These are phyloP conservation scores for Cephalotrichum gorgonifer DNA, from an alignment of 2,329 filamentous ascomycete species.

Conservation along the genomic window DNA sequence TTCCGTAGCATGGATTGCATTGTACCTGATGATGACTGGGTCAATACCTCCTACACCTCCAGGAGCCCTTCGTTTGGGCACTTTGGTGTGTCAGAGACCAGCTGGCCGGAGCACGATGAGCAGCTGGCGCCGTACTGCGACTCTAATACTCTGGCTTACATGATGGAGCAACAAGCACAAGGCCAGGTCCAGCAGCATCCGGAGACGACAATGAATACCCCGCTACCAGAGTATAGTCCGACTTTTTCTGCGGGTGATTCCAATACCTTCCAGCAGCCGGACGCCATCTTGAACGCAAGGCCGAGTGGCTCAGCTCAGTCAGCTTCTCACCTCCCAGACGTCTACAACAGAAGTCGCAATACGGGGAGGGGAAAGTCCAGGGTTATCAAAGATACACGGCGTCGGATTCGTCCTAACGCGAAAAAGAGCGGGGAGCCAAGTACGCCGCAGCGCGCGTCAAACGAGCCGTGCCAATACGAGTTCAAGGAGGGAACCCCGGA, in stretches of 20 bases:
- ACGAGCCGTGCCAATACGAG: constrained; percentile 18
- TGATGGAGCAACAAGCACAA: neutral
- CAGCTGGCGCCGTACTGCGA: constrained; percentile 15
- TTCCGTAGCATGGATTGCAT: too few relatives aligned
- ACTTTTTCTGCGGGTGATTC: neutral
- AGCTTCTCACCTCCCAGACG: too few relatives aligned
- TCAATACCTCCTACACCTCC: constrained; percentile 22
- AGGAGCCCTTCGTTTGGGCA: constrained; percentile 22
- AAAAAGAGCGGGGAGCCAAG: neutral
- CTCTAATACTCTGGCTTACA: constrained; percentile 9
- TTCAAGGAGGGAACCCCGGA: constrained; percentile 34
- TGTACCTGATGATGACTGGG: too few relatives aligned
- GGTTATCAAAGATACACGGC: neutral
- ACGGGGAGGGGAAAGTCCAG: too few relatives aligned
- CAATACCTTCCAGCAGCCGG: neutral
- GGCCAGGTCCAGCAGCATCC: neutral
- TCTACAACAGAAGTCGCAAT: too few relatives aligned
- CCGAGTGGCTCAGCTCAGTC: too few relatives aligned
- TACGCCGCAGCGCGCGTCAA: neutral
- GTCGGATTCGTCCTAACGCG: neutral
- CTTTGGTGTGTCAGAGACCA: constrained; percentile 23
- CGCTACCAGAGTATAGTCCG: neutral
- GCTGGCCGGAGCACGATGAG: constrained; percentile 13
- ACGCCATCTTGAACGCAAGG: neutral
- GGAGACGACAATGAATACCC: constrained; percentile 6